Evolutionary conservation across 2,329 filamentous ascomycete genomes (phyloP), one percentile per base, ranked within the genome.

Genomic region (Incumbomyces delicatus): DNA sequence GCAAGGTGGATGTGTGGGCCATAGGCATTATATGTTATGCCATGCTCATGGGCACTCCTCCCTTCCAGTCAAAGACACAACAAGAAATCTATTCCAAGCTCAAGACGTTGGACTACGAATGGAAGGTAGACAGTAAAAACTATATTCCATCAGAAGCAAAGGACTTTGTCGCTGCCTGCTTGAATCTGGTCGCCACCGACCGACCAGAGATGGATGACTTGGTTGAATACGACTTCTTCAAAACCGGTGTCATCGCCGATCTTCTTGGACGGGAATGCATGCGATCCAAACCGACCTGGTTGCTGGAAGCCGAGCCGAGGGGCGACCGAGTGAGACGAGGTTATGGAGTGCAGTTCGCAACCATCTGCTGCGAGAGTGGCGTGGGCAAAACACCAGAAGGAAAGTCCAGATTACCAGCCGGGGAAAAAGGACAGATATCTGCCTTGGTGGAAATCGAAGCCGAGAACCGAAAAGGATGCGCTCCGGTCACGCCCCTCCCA

Each of bases 1-100:
- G 96, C 62, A 95, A 94, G 72, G 92, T 98, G 2, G 92, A 98
- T 63, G 86, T 98, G 47, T 98, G 94, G 94, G 95, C 90, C 37
- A 75, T 98, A 61, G 92, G 94, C 16, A 92, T 98, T 56, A 98
- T 98, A 63, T 88, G 94, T 81, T 89, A 70, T 67, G 94, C 92
- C 41, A 90, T 98, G 79, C 83, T 96, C 39, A 92, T 92, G 6
- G 94, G 92, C 16, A 94, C 90, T 59, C 90, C 92, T 1, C 92
- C 92, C 0, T 98, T 98, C 64, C 92, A 98, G 66, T 94, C 92
- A 2, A 71, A 71, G 50, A 73, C 70, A 0, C 70, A 73, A 50
- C 68, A 72, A 50, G 71, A 74, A 50, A 73, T 74, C 12, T 73
- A 73, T 52, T 66, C 66, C 46, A 73, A 72, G 53, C 68, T 73